Conservation (phyloP, 306 rosid species). For the Dicorynia guianensis region DNA sequence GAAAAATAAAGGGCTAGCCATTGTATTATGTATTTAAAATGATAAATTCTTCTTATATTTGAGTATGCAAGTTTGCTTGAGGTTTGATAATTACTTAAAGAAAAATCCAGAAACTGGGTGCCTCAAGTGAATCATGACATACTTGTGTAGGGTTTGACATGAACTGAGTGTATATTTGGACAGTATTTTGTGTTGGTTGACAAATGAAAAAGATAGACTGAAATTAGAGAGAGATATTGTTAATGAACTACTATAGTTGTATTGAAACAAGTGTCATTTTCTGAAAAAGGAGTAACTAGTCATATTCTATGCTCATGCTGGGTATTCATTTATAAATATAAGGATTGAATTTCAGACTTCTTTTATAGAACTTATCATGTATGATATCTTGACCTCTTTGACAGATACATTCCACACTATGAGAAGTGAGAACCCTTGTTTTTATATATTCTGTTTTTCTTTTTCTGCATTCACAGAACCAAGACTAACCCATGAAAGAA, state of each 20-base stretch:
- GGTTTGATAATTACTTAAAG: background rate
- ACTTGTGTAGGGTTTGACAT: background rate
- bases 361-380: background rate
- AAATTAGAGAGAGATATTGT: background rate
- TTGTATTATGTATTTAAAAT: background rate
- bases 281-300: background rate
- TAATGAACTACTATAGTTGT: background rate
- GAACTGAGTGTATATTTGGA: background rate
- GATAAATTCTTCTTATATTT: background rate
- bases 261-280: background rate
- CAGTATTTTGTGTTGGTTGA: background rate
- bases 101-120: background rate
- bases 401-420: background rate
- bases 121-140: background rate
- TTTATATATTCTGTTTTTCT: background rate
- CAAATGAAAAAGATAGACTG: background rate
- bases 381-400: background rate
- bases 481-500: background rate
- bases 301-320: background rate
- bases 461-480: background rate
- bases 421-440: too few relatives aligned
- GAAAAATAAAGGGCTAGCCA: conserved; percentile 4
- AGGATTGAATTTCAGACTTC: background rate
- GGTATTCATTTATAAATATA: background rate
- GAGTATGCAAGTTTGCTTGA: background rate